Conservation (phyloP, 805 yeast species). For the Candida stauntonica region DNA sequence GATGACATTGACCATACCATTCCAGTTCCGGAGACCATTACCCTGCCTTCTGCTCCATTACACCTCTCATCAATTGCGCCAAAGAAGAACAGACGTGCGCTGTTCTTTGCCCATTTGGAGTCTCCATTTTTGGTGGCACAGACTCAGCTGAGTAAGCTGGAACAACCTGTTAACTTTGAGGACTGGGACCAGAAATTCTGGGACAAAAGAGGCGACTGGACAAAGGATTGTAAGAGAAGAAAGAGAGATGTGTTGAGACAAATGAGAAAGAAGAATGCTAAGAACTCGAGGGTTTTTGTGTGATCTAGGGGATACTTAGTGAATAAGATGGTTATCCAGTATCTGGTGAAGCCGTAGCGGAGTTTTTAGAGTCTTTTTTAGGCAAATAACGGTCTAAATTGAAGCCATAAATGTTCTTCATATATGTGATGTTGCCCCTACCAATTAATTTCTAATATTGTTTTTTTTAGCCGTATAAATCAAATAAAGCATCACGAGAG, state of each 20-base stretch:
- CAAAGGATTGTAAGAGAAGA: slow-evolving; percentile 67
- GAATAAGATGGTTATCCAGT: not conserved
- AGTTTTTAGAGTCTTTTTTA: too few species aligned
- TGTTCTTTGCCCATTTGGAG: slow-evolving; percentile 78
- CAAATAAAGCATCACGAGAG: too few species aligned
- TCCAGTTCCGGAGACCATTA: slow-evolving; percentile 24
- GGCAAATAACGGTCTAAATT: too few species aligned
- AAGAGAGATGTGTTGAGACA: slow-evolving; percentile 69
- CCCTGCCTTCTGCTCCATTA: slow-evolving; percentile 18
- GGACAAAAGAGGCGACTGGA: slow-evolving; percentile 77
- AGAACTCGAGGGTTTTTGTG: slow-evolving; percentile 20
- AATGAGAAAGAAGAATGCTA: slow-evolving; percentile 40
- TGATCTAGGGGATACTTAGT: slow-evolving; percentile 9
- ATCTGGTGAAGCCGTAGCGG: too few species aligned
- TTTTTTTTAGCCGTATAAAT: too few species aligned
- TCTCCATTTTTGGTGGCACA: slow-evolving; percentile 89
- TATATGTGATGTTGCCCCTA: too few species aligned
- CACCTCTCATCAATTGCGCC: slow-evolving; percentile 18
- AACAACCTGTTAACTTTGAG: slow-evolving; percentile 30
- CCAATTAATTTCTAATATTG: too few species aligned
- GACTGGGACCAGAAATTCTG: slow-evolving; percentile 76
- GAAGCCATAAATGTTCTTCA: not conserved
- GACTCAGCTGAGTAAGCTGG: slow-evolving; percentile 63
- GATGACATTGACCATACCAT: slow-evolving; percentile 43
- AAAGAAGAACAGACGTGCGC: slow-evolving; percentile 32